Evolutionary conservation across 768 basidiomycete species (phyloP), one percentile per base, ranked within the genome.

Genomic region (Rhodotorula graminis): DNA sequence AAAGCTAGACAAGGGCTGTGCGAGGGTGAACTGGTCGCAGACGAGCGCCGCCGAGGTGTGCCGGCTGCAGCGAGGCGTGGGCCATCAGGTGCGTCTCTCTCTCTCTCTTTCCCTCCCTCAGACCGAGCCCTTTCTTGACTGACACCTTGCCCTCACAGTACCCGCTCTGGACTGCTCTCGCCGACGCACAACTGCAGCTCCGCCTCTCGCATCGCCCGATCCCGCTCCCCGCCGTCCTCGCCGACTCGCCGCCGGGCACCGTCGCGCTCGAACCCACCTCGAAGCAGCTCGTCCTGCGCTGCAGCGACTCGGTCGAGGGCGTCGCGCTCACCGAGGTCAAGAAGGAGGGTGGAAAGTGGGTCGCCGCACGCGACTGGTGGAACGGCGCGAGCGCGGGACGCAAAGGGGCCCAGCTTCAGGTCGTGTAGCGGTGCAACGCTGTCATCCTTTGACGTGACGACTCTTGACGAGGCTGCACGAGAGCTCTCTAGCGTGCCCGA

Each of bases 321-420:
- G 59, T 61, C 14, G 37, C 23, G 40, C 49, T 76, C 1, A 58
- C 37, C 9, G 50, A 56, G 61, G 63, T 76, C 2, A 70, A 72
- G 65, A 29, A 42, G 37, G 63, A 69, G 44, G 66, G 65, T 1
- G 65, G 69, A 0, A 65, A 59, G 56, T 72, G 71, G 75, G 60
- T 70, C 11, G 3, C 23, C 11, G 64, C 67, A 31, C 46, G 46
- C n/a, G 75, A 72, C 9, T 76, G 75, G 75, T 75, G 68, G 67
- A 72, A 75, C 42, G 74, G 67, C 29, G 42, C 40, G n/a, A 14
- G n/a, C 15, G 16, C 3, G n/a, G n/a, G 12, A 1, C 11, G n/a
- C n/a, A 52, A 27, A 25, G 23, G 25, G 25, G 50, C 23, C 5
- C 23, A 21, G 6, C 8, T 27, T 14, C 23, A 3, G 25, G 9